Conservation (phyloP, 169 alveolate species). For the Condylostoma magnum region DNA sequence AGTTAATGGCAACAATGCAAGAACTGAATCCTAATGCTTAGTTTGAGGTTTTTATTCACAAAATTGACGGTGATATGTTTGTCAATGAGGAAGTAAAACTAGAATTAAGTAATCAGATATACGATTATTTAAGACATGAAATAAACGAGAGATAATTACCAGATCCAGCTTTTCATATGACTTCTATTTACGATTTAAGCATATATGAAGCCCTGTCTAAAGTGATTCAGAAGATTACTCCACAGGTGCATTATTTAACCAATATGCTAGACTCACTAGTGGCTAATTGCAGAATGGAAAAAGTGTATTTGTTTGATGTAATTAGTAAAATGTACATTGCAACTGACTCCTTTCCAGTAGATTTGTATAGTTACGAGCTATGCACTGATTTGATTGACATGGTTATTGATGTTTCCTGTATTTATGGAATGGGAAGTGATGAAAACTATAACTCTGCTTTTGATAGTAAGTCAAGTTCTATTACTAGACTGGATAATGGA, state of each 20-base stretch:
- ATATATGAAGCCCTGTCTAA: slow-evolving; percentile 84
- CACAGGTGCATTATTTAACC: slow-evolving; percentile 51
- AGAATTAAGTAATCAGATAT: slow-evolving; percentile 65
- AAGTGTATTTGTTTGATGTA: slow-evolving; percentile 85
- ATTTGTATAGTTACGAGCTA: slow-evolving; percentile 70
- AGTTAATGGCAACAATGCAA: slow-evolving; percentile 28
- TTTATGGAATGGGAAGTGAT: slow-evolving; percentile 70
- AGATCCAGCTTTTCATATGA: slow-evolving; percentile 52
- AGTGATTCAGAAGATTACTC: slow-evolving; percentile 79
- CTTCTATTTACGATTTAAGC: slow-evolving; percentile 85
- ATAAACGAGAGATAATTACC: slow-evolving; percentile 46
- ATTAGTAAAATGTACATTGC: slow-evolving; percentile 82
- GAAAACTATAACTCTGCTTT: slow-evolving; percentile 46
- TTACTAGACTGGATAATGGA: slow-evolving; percentile 66
- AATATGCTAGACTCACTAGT: slow-evolving; percentile 63
- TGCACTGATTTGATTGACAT: slow-evolving; percentile 90
- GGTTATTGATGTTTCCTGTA: slow-evolving; percentile 81
- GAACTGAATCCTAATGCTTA: slow-evolving; percentile 35
- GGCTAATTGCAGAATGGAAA: slow-evolving; percentile 79
- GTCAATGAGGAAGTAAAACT: slow-evolving; percentile 56
- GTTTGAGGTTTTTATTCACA: slow-evolving; percentile 79
- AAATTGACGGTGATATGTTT: slow-evolving; percentile 73
- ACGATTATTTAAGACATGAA: slow-evolving; percentile 45
- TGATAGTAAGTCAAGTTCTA: slow-evolving; percentile 67
- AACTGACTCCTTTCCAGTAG: slow-evolving; percentile 77